Base-by-base conservation (phyloP, 2,329 filamentous ascomycete species). In the Calonectria fujianensis region DNA sequence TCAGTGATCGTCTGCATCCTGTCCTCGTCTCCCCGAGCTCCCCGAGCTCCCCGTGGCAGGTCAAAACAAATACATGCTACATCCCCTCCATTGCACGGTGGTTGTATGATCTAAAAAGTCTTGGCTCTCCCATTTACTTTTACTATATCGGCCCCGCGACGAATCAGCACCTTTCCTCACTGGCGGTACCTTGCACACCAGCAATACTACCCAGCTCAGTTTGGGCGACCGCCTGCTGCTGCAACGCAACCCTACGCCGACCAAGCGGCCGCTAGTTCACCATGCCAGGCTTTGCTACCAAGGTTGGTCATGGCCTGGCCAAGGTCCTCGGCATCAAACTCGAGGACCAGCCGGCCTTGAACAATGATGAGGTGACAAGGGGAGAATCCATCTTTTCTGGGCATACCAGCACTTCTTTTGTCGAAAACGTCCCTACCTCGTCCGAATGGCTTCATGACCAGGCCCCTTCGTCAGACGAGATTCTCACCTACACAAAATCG, bases 261-360 rank as follows among this genome's bases (percentile, higher is more conserved):
- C 10, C 10, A 32, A 27, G 29, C 51, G 59, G 52, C 31, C 61
- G 9, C 41, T 65, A 20, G 18, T 70, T 29, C 9, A 13, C 27
- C 29, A 81, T 81, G 79, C 70, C 73, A 71, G 75, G 61, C 74
- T 50, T 72, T 39, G 72, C 70, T 29, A 90, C 89, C 79, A 93
- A 93, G 84, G 79, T 94, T 77, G 94, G 95, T 85, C 93, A 93
- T 82, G 87, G 89, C 80, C 85, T 98, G 84, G 96, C 96, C 83
- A 97, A 95, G 84, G 89, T 89, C 75, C 89, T 98, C 45, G 94
- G 94, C 73, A 98, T 98, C 89, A 94, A 97, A 84, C 87, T 98
- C 39, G 90, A 96, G 74, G 87, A 87, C 27, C 85, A 87, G 73
- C 81, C 85, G 11, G 86, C 87, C 45, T 85, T 86, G 69, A 80